Conservation (phyloP, 495 filamentous ascomycete species). For the Endocarpon pusillum region DNA sequence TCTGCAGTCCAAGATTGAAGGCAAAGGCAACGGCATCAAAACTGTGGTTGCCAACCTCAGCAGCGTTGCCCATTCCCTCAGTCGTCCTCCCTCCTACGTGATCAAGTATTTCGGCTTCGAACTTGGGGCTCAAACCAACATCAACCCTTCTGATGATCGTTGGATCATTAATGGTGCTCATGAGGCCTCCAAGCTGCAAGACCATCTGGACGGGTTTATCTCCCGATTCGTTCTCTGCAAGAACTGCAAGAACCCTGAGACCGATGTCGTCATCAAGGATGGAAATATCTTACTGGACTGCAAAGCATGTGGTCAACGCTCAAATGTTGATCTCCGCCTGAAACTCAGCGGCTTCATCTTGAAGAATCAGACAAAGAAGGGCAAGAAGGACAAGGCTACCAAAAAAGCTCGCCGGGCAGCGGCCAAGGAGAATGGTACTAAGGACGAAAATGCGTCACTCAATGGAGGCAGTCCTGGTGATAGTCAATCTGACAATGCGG, state of each 20-base stretch:
- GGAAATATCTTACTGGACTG: conserved; percentile 83
- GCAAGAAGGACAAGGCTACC: conserved; percentile 87
- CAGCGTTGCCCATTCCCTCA: conserved; percentile 84
- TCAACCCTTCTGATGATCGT: conserved; percentile 88
- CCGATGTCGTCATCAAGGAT: conserved; percentile 84
- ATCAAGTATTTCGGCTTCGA: conserved; percentile 99
- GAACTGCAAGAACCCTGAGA: conserved; percentile 99
- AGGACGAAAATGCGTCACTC: conserved; percentile 36
- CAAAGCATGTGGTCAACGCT: conserved; percentile 93
- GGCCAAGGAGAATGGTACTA: conserved; percentile 64
- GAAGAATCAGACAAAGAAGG: conserved; percentile 84
- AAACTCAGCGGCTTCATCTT: conserved; percentile 96
- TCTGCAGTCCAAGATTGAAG: conserved; percentile 96
- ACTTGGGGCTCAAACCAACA: conserved; percentile 94
- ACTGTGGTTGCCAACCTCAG: conserved; percentile 91
- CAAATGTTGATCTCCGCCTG: conserved; percentile 76
- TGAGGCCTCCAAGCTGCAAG: conserved; percentile 88
- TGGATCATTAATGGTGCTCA: conserved; percentile 99
- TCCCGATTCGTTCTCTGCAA: conserved; percentile 96
- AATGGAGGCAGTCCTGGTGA: conserved; percentile 50
- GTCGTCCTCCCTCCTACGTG: conserved; percentile 80
- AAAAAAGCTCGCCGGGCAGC: conserved; percentile 66
- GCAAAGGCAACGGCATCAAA: conserved; percentile 97
- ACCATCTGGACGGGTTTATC: conserved; percentile 97
- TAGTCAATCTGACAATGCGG: conserved; percentile 61